phyloP scores from a whole-genome alignment of 2,329 filamentous ascomycete species.

The Cadophora sp. region DNA sequence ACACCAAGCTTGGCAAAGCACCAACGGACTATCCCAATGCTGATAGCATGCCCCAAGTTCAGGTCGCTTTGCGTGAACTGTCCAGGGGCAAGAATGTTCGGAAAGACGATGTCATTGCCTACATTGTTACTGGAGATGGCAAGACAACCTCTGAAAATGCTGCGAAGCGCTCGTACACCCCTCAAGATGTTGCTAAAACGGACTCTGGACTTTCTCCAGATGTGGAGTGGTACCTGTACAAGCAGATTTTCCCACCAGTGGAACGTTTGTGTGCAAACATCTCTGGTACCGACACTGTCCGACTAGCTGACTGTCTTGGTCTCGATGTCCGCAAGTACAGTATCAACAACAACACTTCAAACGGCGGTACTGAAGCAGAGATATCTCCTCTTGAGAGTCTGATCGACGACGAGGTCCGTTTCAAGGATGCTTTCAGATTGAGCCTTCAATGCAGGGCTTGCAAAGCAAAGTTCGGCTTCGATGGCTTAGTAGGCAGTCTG shows the following conservation, averaged over 20 bases:
- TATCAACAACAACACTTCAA: slow-evolving; percentile 63
- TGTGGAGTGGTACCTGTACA: slow-evolving; percentile 97
- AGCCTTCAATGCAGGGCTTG: slow-evolving; percentile 82
- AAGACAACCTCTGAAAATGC: slow-evolving; percentile 67
- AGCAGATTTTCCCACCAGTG: slow-evolving; percentile 97
- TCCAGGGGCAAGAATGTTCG: slow-evolving; percentile 86
- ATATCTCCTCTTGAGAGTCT: slow-evolving; percentile 94
- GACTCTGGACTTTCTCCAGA: slow-evolving; percentile 82
- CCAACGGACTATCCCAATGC: slow-evolving; percentile 94
- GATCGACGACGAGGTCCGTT: slow-evolving; percentile 89
- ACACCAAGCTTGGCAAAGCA: slow-evolving; percentile 93
- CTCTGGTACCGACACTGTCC: slow-evolving; percentile 85
- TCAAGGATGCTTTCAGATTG: slow-evolving; percentile 80
- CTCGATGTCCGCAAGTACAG: slow-evolving; percentile 90
- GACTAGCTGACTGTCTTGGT: slow-evolving; percentile 91
- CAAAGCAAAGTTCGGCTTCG: slow-evolving; percentile 74
- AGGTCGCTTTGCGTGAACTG: slow-evolving; percentile 89
- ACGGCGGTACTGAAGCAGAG: slow-evolving; percentile 64
- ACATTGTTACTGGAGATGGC: slow-evolving; percentile 84
- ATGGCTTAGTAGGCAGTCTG: slow-evolving; percentile 69
- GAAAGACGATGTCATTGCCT: slow-evolving; percentile 94
- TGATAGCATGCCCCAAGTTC: slow-evolving; percentile 94
- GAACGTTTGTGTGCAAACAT: slow-evolving; percentile 98
- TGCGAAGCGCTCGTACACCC: slow-evolving; percentile 87
- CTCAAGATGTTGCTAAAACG: slow-evolving; percentile 81